Evolutionary conservation across 2,329 filamentous ascomycete species (phyloP).

Genomic region (Fusarium concolor): DNA sequence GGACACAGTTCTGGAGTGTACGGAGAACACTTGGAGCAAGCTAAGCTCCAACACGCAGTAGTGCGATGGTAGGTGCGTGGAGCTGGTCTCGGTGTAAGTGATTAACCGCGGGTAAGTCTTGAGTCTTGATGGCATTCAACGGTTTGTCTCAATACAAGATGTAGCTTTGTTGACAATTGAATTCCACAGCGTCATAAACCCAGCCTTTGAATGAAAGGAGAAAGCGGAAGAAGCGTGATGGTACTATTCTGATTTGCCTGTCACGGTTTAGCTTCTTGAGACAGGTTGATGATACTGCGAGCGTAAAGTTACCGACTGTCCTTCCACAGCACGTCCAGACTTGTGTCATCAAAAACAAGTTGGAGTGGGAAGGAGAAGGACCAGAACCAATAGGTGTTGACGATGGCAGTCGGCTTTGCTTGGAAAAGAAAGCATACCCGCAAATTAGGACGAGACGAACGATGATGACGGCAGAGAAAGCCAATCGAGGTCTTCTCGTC

Average conservation of each 20-base stretch:
- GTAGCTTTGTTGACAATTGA: neutral
- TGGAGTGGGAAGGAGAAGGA: neutral
- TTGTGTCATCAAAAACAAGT: neutral
- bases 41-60: slow-evolving; percentile 23
- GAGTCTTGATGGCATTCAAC: slow-evolving; percentile 6
- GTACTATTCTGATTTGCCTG: neutral
- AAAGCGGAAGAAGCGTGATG: neutral
- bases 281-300: neutral
- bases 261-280: neutral
- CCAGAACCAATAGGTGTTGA: neutral
- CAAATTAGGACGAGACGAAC: slow-evolving; percentile 1
- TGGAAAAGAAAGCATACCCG: slow-evolving; percentile 20
- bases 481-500: slow-evolving; percentile 2
- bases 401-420: slow-evolving; percentile 1
- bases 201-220: neutral
- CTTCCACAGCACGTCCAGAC: neutral
- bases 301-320: neutral
- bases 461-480: slow-evolving; percentile 17
- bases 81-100: slow-evolving; percentile 24
- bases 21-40: slow-evolving; percentile 16
- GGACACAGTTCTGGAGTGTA: slow-evolving; percentile 23
- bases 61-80: slow-evolving; percentile 20
- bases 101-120: slow-evolving; percentile 36
- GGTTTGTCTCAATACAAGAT: slow-evolving; percentile 21
- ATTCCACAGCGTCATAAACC: neutral